phyloP scores from a whole-genome alignment of 2,329 filamentous ascomycete genomes.

The Trichoderma sp. region DNA sequence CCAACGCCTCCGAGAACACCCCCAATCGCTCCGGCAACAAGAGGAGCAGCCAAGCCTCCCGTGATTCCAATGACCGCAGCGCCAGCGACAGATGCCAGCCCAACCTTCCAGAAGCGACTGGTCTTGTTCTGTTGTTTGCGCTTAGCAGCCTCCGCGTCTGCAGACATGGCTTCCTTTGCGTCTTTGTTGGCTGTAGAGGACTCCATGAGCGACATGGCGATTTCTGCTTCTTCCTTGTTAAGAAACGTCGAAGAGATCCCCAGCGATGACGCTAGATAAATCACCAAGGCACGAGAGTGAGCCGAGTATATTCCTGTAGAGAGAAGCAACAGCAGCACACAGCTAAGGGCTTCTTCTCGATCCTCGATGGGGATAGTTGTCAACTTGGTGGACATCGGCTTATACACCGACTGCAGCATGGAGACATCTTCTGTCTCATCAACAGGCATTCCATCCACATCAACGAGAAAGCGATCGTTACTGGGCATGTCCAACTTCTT shows the following conservation, averaged over 20 bases:
- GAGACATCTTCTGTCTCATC: conserved; percentile 47
- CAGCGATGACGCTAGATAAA: conserved; percentile 70
- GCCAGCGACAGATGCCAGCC: conserved; percentile 83
- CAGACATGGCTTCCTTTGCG: conserved; percentile 61
- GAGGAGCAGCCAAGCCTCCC: conserved; percentile 84
- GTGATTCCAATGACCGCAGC: conserved; percentile 90
- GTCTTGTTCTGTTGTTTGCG: conserved; percentile 71
- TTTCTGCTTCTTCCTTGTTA: conserved; percentile 71
- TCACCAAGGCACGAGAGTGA: conserved; percentile 69
- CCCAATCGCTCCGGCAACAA: conserved; percentile 84
- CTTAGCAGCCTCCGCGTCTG: conserved; percentile 75
- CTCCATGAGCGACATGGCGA: conserved; percentile 74
- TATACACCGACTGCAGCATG: conserved; percentile 56
- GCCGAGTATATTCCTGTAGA: conserved; percentile 75
- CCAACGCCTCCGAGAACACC: conserved; percentile 84
- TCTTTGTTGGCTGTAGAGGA: conserved; percentile 55
- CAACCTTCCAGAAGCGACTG: conserved; percentile 84
- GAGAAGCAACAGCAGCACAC: conserved; percentile 70
- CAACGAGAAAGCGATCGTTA: conserved; percentile 47
- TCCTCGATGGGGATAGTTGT: conserved; percentile 61
- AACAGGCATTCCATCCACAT: conserved; percentile 43
- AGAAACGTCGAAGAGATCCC: conserved; percentile 64
- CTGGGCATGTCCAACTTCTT: conserved; percentile 42
- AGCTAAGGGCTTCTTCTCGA: conserved; percentile 67
- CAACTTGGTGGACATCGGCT: conserved; percentile 57